Base-by-base conservation (phyloP, 495 filamentous ascomycete species). In the Pyrenula aspistea region DNA sequence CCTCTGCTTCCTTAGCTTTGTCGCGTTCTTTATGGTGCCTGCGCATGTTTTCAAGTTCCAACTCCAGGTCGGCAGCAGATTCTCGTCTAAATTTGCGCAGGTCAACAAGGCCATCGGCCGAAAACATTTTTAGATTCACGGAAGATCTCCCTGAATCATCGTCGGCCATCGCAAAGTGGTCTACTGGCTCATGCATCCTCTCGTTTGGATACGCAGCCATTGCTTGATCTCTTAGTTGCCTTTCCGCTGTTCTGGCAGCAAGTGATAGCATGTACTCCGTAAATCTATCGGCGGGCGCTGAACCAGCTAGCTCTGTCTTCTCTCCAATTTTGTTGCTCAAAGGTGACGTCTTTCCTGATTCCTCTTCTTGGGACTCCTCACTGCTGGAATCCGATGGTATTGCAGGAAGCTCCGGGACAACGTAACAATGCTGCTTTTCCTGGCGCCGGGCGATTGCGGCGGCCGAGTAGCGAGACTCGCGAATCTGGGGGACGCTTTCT, bases 241-340 rank as follows among this genome's bases (percentile, higher is more conserved):
- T 82, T 65, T 91, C 83, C 12, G 87, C 87, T 57, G 87, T 84
- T 54, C 78, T 80, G 47, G 86, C 85, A 21, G 88, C 87, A 54
- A 95, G 71, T 21, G 84, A 81, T 19, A 92, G 77, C 48, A 95
- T 68, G 61, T 89, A 91, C 12, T 83, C 83, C 50, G 84, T 83
- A 57, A 87, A 83, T 57, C 80, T 74, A 36, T 83, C 83, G 15
- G 4, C 15, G 31, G 15, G 15, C 4, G 8, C 31, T 42, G 31
- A 42, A 4, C 15, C 31, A 4, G 31, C 4, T 15, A 4, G 4
- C 67, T 91, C 84, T 53, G 82, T 83, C 71, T 73, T 86, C 75
- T 73, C 83, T 63, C 71, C 67, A 57, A 49, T 75, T 60, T 61
- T 66, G 25, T 56, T 64, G n/a, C 67, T 71, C 24, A 69, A 72